These are phyloP conservation scores for Sporobolomyces phaffii DNA, from an alignment of 768 basidiomycete genomes.

Conservation along the genomic window DNA sequence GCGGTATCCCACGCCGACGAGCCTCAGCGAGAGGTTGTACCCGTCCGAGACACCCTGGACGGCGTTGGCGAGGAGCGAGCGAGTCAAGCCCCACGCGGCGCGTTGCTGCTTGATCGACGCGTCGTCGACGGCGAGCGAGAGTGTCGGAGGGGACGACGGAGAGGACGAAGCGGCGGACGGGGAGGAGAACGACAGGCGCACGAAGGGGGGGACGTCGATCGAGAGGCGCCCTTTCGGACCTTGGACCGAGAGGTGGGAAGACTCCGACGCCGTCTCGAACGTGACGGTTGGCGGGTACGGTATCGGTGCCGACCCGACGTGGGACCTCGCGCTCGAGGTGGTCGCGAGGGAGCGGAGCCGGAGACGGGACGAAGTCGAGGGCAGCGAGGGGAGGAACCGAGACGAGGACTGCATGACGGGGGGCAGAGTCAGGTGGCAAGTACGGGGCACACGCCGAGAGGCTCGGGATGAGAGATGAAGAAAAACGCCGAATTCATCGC, in stretches of 20 bases:
- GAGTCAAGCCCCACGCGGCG: constrained; percentile 90
- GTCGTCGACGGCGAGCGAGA: constrained; percentile 17
- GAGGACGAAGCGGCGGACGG: not conserved
- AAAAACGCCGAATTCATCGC: not conserved
- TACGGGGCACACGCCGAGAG: no score
- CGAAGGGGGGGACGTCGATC: constrained; percentile 30
- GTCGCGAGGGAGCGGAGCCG: not conserved
- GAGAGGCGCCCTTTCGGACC: constrained; percentile 32
- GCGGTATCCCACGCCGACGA: constrained; percentile 93
- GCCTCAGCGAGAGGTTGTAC: constrained; percentile 71
- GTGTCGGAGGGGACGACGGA: not conserved
- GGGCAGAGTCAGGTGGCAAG: not conserved
- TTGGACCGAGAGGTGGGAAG: constrained; percentile 6
- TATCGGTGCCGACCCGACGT: constrained; percentile 33
- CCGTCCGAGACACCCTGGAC: constrained; percentile 83
- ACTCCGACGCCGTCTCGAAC: no score
- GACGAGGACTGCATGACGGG: not conserved
- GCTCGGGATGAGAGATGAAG: no score
- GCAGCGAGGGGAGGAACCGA: not conserved
- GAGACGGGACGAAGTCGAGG: not conserved
- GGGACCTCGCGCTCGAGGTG: not conserved
- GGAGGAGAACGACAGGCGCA: constrained; percentile 7
- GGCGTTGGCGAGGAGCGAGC: constrained; percentile 82
- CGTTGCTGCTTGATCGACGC: constrained; percentile 55
- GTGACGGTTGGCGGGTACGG: constrained; percentile 18